A percentile compares a stretch with the other conserved stretches of the same genome.
Evolutionary conservation across 2,329 filamentous ascomycete genomes (phyloP).

Genomic region (Aspergillaceae sp.): DNA sequence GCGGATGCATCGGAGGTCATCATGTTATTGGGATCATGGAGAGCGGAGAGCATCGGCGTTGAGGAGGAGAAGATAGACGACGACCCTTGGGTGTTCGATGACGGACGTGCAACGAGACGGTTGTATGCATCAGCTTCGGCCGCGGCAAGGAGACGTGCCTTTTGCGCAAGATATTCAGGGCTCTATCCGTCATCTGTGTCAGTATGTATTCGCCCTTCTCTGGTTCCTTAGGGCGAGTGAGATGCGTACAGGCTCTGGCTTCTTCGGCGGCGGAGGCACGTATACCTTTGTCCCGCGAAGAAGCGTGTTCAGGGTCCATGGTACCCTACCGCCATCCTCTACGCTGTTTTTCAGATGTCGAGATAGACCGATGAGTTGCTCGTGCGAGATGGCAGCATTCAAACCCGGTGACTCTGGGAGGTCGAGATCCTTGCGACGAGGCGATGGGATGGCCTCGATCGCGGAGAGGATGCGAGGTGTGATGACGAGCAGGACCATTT

Average conservation of each 20-base stretch:
- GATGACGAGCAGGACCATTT: conserved; percentile 36
- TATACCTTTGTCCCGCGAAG: conserved; percentile 66
- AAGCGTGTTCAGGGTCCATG: conserved; percentile 56
- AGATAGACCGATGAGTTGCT: conserved; percentile 31
- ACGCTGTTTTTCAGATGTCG: conserved; percentile 16
- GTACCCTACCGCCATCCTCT: background rate
- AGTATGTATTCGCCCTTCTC: background rate
- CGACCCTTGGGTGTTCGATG: conserved; percentile 48
- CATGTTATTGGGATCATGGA: background rate
- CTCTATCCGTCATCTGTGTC: conserved; percentile 44
- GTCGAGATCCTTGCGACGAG: conserved; percentile 24
- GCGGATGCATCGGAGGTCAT: conserved; percentile 38
- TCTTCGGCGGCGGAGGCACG: conserved; percentile 68
- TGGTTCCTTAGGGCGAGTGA: background rate
- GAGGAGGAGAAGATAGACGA: conserved; percentile 33
- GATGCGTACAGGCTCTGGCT: conserved; percentile 61
- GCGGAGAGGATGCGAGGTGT: conserved; percentile 33
- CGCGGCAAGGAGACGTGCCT: conserved; percentile 73
- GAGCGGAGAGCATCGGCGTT: background rate
- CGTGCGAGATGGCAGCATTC: conserved; percentile 35
- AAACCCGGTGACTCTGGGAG: conserved; percentile 22
- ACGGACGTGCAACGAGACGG: conserved; percentile 60
- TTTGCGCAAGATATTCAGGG: conserved; percentile 75
- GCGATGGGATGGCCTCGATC: conserved; percentile 26
- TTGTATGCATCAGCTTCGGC: conserved; percentile 77